phyloP scores from a whole-genome alignment of 2,329 filamentous ascomycete species.

The Leptodontidium sp. region DNA sequence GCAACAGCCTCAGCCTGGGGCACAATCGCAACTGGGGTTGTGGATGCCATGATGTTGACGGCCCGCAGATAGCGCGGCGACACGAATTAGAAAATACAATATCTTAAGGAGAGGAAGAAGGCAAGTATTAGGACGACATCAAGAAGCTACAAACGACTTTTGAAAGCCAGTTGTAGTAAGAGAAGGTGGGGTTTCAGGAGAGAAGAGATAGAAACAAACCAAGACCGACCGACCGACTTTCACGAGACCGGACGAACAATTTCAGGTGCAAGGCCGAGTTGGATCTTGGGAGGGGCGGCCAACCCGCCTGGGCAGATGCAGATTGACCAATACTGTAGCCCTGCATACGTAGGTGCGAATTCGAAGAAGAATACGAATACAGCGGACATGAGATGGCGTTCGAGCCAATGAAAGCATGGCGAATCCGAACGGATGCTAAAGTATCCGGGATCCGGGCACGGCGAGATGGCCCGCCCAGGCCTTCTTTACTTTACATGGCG shows the following conservation, averaged over 20 bases:
- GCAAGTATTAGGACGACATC: constrained; percentile 15
- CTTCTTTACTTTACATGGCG: too few relatives aligned
- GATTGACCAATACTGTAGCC: neutral
- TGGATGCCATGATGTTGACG: constrained; percentile 8
- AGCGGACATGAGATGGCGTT: neutral
- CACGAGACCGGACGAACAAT: neutral
- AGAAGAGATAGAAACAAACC: constrained; percentile 1
- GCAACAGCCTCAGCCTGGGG: constrained; percentile 12
- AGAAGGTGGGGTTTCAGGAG: neutral
- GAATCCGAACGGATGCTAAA: constrained; percentile 1
- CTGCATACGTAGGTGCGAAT: constrained; percentile 5
- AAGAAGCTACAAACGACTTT: neutral
- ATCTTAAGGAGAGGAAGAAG: constrained; percentile 17
- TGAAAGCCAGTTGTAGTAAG: neutral
- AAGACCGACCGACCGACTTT: constrained; percentile 5
- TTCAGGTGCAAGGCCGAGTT: constrained; percentile 2
- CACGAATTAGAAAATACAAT: neutral
- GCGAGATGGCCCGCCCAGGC: neutral
- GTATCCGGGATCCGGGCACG: neutral
- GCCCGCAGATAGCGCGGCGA: constrained; percentile 5
- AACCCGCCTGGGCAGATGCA: too few relatives aligned
- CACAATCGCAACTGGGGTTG: constrained; percentile 9
- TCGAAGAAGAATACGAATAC: constrained; percentile 17
- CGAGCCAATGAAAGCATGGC: neutral
- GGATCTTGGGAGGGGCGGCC: neutral